Evolutionary conservation across 495 filamentous ascomycete genomes (phyloP).

Genomic region (Neurospora sp.): DNA sequence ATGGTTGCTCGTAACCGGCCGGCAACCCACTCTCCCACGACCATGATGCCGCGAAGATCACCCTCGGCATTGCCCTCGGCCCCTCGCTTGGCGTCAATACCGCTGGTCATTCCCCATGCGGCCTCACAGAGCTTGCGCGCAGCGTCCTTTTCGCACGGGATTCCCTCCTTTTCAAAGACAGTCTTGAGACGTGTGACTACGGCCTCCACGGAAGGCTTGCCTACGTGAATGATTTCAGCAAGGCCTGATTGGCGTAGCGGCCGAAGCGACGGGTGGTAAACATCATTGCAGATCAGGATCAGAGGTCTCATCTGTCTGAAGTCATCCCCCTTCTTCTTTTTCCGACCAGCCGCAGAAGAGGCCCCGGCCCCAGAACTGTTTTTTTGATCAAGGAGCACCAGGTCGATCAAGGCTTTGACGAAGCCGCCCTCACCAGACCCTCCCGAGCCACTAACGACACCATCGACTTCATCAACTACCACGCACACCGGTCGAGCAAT

Average conservation of each 20-base stretch:
- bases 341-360: conserved; percentile 15
- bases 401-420: conserved; percentile 85
- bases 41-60: conserved; percentile 85
- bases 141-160: conserved; percentile 75
- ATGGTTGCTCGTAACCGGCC: conserved; percentile 56
- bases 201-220: conserved; percentile 77
- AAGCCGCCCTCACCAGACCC: conserved; percentile 70
- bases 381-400: conserved; percentile 76
- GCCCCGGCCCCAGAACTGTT: conserved; percentile 45
- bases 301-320: conserved; percentile 81
- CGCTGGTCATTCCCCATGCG: conserved; percentile 72
- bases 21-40: conserved; percentile 92
- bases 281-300: conserved; percentile 92
- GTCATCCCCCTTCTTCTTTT: conserved; percentile 60
- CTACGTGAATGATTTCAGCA: conserved; percentile 87
- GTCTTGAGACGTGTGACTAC: conserved; percentile 72
- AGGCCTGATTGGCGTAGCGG: conserved; percentile 68
- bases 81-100: conserved; percentile 44
- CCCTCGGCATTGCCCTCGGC: conserved; percentile 63
- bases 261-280: conserved; percentile 85
- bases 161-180: conserved; percentile 79
- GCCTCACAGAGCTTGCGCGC: conserved; percentile 85
- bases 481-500: conserved; percentile 84
- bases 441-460: conserved; percentile 71
- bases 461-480: conserved; percentile 93